phyloP scores from a whole-genome alignment of 768 basidiomycete genomes.

The Brasilioporus rufonigricans region DNA sequence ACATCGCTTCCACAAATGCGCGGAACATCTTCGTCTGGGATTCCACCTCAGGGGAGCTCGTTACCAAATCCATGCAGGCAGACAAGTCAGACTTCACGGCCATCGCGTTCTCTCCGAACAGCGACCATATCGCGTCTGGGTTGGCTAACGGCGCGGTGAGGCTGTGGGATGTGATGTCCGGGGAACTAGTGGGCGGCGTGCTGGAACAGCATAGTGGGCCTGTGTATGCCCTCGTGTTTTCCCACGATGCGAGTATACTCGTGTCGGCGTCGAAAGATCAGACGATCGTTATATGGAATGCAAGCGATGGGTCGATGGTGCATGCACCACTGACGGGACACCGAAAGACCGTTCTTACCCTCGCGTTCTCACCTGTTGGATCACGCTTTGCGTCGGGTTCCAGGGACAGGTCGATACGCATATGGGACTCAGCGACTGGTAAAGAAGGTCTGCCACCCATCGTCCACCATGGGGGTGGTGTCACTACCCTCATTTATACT shows the following conservation, averaged over 20 bases:
- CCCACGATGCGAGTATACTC: conserved; percentile 23
- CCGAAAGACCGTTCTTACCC: conserved; percentile 23
- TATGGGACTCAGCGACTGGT: conserved; percentile 28
- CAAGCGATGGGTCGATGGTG: conserved; percentile 8
- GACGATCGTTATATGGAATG: conserved; percentile 29
- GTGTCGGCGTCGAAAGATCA: conserved; percentile 28
- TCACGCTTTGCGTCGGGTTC: conserved; percentile 31
- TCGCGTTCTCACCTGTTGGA: conserved; percentile 30
- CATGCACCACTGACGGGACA: conserved; percentile 23
- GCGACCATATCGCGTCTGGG: conserved; percentile 25
- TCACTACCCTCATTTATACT: conserved; percentile 28
- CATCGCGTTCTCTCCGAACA: conserved; percentile 31
- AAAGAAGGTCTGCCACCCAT: conserved; percentile 15
- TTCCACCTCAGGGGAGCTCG: conserved; percentile 27
- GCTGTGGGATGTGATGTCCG: conserved; percentile 29
- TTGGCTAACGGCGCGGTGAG: conserved; percentile 17
- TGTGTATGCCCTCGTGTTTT: conserved; percentile 31
- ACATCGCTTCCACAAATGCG: conserved; percentile 26
- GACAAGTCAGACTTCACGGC: conserved; percentile 10
- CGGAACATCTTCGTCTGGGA: conserved; percentile 25
- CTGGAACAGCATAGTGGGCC: conserved; percentile 20
- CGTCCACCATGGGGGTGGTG: conserved; percentile 14
- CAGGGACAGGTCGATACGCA: conserved; percentile 25
- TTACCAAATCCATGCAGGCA: conserved; percentile 17
- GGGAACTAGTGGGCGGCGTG: conserved; percentile 12